Evolutionary conservation across 306 rosid species (phyloP), one percentile per base, ranked within the genome.

Genomic region (Lathyrus oleraceus): DNA sequence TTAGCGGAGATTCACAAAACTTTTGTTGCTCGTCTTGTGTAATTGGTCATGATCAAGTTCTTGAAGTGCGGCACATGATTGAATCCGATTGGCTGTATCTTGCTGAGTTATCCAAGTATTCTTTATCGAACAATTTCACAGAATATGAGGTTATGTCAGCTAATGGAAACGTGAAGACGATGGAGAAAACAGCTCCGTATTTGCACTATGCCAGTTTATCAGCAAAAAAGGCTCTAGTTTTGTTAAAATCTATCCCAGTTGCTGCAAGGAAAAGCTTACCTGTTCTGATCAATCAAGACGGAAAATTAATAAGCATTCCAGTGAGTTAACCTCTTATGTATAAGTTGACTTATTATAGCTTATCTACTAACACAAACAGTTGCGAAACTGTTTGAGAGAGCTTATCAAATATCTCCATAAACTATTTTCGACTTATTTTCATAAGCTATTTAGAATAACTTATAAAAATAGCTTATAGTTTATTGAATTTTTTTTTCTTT

Each of bases 11-110:
- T 61, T 28, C 14, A 48, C 38, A 39, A 73, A 19, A 27, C 58
- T 66, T 32, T 64, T 79, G 42, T 59, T 79, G 84, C 79, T 49
- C 71, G 57, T 65, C 81, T 49, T 85, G 90, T 74, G 49, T 73
- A 39, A 67, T 75, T 68, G 75, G 69, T 53, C 64, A 61, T 49
- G 66, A 79, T 67, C 21, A 38, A 56, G 78, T 13, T 61, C 81
- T 60, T 51, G 64, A 78, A 67, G 82, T 91, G 76, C 96, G 96
- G 10, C 85, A 75, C 81, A 82, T 94, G 99, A 57, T 56, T 67
- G 97, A 94, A 83, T 80, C 86, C 35, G 97, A 94, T 68, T 94
- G 99, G 99, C 70, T 94, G 72, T 86, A 91, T 86, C 92, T 94
- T 69, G 87, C 88, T 0, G 70, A 80, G 78, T 62, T 91, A 73